phyloP scores from a whole-genome alignment of 352 stramenopile species.

The Globisporangium recalcitrans region DNA sequence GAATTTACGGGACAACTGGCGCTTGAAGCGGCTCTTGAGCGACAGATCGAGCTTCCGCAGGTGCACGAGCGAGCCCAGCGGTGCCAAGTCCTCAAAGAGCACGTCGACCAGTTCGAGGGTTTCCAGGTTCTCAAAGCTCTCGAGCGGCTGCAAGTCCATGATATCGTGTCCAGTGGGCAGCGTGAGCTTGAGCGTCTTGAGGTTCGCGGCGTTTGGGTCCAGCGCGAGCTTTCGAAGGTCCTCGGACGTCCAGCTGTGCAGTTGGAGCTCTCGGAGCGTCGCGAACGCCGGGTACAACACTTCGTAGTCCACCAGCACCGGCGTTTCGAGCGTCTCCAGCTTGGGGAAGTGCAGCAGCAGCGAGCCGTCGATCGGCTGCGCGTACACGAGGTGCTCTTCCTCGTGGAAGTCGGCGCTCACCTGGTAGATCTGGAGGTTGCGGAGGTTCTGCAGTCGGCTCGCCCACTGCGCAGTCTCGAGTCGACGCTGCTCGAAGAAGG shows the following conservation, averaged over 20 bases:
- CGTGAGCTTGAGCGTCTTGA: slow-evolving; percentile 27
- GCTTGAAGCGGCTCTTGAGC: slow-evolving; percentile 37
- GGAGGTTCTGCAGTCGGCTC: slow-evolving; percentile 24
- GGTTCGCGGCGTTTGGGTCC: slow-evolving; percentile 4
- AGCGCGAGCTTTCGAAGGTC: slow-evolving; percentile 32
- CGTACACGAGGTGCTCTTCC: slow-evolving; percentile 23
- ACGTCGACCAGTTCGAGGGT: slow-evolving; percentile 48
- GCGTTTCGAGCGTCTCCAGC: slow-evolving; percentile 27
- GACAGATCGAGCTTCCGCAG: slow-evolving; percentile 50
- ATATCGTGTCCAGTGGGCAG: slow-evolving; percentile 31
- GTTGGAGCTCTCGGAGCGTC: slow-evolving; percentile 31
- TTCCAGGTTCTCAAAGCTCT: slow-evolving; percentile 33
- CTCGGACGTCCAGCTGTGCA: slow-evolving; percentile 38
- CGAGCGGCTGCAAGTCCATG: slow-evolving; percentile 37
- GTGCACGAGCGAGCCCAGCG: slow-evolving; percentile 33
- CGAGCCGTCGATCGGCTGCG: slow-evolving; percentile 29
- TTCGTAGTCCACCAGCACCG: slow-evolving; percentile 30
- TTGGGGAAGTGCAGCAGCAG: slow-evolving; percentile 27
- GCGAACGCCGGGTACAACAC: slow-evolving; percentile 21
- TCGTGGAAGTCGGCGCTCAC: slow-evolving; percentile 26
- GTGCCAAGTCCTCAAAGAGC: slow-evolving; percentile 43
- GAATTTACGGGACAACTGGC: slow-evolving; percentile 34
- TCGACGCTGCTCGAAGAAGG: not conserved
- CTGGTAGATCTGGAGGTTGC: slow-evolving; percentile 32
- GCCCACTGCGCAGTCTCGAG: slow-evolving; percentile 22